These are phyloP conservation scores for Candida parachauliodes DNA, from an alignment of 805 yeast genomes.

Conservation along the genomic window DNA sequence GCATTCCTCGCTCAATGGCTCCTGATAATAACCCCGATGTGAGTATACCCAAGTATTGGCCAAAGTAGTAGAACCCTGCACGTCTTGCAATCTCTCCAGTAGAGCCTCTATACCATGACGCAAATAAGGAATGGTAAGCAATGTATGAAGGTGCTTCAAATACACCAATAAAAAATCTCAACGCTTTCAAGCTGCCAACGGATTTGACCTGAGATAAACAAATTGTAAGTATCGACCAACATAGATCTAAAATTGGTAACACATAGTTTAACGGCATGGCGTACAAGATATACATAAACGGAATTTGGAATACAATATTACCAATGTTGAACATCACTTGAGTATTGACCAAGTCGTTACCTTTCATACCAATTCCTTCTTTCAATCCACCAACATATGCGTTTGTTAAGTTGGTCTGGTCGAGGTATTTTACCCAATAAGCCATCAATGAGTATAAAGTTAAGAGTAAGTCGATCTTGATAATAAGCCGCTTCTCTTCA, in stretches of 20 bases:
- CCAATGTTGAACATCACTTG: conserved; percentile 60
- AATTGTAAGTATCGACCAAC: conserved; percentile 67
- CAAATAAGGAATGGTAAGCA: conserved; percentile 42
- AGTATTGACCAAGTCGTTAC: conserved; percentile 59
- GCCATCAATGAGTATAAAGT: conserved; percentile 33
- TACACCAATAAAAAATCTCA: conserved; percentile 63
- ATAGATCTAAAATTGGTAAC: conserved; percentile 53
- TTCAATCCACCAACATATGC: conserved; percentile 66
- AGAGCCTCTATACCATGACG: conserved; percentile 33
- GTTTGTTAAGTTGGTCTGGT: conserved; percentile 55
- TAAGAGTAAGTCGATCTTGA: conserved; percentile 30
- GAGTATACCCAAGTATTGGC: conserved; percentile 58
- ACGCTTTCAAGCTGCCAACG: conserved; percentile 51
- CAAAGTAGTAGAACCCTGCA: conserved; percentile 56
- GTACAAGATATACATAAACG: conserved; percentile 55
- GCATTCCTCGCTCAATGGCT: conserved; percentile 43
- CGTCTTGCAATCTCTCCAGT: conserved; percentile 56
- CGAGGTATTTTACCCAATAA: conserved; percentile 67
- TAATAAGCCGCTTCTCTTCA: conserved; percentile 24
- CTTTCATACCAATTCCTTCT: conserved; percentile 52
- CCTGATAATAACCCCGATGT: conserved; percentile 64
- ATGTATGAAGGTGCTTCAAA: conserved; percentile 58
- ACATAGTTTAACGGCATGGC: conserved; percentile 52
- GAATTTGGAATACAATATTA: conserved; percentile 56
- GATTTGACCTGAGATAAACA: conserved; percentile 48